phyloP scores from a whole-genome alignment of 768 basidiomycete genomes.

The Xerocomellus dryophilus region DNA sequence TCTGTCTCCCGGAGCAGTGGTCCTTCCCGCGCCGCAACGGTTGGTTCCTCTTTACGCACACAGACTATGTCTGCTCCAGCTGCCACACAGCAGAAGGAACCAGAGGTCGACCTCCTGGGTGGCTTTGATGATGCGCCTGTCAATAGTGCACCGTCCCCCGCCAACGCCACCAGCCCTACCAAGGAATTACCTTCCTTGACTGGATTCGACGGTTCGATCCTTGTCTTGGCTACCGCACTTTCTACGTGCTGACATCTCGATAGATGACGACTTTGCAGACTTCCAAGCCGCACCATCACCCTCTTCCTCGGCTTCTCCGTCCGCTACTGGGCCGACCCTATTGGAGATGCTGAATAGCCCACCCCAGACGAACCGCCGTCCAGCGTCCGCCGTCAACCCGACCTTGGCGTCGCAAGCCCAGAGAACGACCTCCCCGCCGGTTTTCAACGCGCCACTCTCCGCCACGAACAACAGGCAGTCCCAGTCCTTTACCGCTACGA shows the following conservation, averaged over 20 bases:
- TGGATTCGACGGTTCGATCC: conserved; percentile 28
- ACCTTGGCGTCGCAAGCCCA: conserved; percentile 11
- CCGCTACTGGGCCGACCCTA: conserved; percentile 38
- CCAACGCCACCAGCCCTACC: conserved; percentile 20
- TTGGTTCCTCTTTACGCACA: conserved; percentile 40
- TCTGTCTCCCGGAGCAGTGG: conserved; percentile 35
- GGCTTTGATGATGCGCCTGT: conserved; percentile 62
- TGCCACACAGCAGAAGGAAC: conserved; percentile 41
- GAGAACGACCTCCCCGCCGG: conserved; percentile 23
- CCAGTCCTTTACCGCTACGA: conserved; percentile 13
- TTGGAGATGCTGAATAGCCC: conserved; percentile 48
- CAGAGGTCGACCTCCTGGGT: conserved; percentile 72
- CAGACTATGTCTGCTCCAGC: conserved; percentile 29
- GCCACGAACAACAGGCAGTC: conserved; percentile 23
- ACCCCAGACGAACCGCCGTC: conserved; percentile 18
- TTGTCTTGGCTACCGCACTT: neutral
- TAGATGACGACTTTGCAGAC: conserved; percentile 83
- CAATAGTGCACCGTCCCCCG: conserved; percentile 17
- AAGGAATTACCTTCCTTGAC: conserved; percentile 32
- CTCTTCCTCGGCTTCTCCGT: conserved; percentile 33
- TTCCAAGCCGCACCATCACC: conserved; percentile 71
- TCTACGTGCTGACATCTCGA: conserved; percentile 10
- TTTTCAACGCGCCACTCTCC: conserved; percentile 23
- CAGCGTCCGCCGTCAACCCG: conserved; percentile 11
- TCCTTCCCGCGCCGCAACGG: conserved; percentile 30